Conservation (phyloP, 2,329 filamentous ascomycete genomes). For the Trichoderma arundinaceum region DNA sequence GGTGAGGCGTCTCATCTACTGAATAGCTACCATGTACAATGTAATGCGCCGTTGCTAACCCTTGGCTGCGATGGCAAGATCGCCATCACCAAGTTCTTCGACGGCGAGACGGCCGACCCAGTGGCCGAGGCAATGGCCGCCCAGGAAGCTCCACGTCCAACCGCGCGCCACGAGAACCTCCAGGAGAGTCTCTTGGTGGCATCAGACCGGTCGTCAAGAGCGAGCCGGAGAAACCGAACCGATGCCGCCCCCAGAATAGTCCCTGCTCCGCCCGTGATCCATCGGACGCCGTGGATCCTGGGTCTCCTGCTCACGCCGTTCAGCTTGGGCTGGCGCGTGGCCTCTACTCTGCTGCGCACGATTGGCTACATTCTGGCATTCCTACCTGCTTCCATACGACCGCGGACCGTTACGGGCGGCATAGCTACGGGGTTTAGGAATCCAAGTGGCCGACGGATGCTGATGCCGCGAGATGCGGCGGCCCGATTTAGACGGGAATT, state of each 20-base stretch:
- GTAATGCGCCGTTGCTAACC: background rate
- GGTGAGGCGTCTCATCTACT: constrained; percentile 51
- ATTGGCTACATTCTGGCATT: constrained; percentile 82
- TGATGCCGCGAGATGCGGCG: constrained; percentile 86
- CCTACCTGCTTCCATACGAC: constrained; percentile 69
- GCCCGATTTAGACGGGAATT: constrained; percentile 90
- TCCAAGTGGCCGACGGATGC: constrained; percentile 72
- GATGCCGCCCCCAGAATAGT: constrained; percentile 84
- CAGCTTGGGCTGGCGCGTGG: constrained; percentile 73
- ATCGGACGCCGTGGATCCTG: constrained; percentile 75
- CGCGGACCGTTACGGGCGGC: constrained; percentile 60
- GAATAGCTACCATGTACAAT: no score
- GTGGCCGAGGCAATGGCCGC: constrained; percentile 75
- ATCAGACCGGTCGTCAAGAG: constrained; percentile 35
- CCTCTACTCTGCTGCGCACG: constrained; percentile 72
- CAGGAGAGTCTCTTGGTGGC: constrained; percentile 59
- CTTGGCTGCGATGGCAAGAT: constrained; percentile 61
- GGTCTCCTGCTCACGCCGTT: constrained; percentile 82
- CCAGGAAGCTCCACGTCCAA: constrained; percentile 65
- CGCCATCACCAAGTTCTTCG: constrained; percentile 96
- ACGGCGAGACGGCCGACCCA: constrained; percentile 86
- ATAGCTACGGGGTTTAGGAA: constrained; percentile 60
- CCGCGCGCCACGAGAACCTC: constrained; percentile 75
- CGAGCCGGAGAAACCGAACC: constrained; percentile 45
- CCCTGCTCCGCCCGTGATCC: constrained; percentile 72